Percentiles rank a stretch among this genome's conserved stretches.
phyloP scores from a whole-genome alignment of 257 asterid species.

The Primulina tabacum region DNA sequence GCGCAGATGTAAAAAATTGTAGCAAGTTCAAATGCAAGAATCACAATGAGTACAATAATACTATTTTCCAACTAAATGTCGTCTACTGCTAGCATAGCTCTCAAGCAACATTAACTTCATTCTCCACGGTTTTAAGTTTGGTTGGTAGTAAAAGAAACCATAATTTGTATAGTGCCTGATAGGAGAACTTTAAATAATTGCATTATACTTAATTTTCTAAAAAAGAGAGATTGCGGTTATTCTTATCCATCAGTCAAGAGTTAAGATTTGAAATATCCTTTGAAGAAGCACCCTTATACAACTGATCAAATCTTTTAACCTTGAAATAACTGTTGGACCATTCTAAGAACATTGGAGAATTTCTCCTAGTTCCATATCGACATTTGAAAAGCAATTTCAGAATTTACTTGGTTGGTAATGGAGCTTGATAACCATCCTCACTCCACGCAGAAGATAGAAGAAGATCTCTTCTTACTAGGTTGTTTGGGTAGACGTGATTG shows the following conservation, averaged over 20 bases:
- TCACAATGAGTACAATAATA: background rate
- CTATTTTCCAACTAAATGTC: background rate
- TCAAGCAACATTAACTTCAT: background rate
- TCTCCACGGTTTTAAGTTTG: background rate
- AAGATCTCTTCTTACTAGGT: too few species aligned
- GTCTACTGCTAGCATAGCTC: slow-evolving; percentile 1
- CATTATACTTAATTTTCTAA: background rate
- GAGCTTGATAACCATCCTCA: background rate
- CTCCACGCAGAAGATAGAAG: background rate
- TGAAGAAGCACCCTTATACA: background rate
- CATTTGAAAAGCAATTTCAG: background rate
- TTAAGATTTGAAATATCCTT: background rate
- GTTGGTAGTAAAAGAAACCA: background rate
- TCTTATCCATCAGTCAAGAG: background rate
- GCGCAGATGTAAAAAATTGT: background rate
- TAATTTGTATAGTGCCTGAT: background rate
- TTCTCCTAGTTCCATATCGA: background rate
- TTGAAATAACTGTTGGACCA: background rate
- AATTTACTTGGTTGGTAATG: background rate
- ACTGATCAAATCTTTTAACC: background rate
- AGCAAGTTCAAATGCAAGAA: slow-evolving; percentile 5
- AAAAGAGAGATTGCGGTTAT: background rate
- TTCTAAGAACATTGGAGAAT: background rate
- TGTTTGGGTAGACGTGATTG: too few species aligned
- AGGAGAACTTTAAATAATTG: background rate